Percentiles rank a stretch among this genome's conserved stretches.
These are phyloP conservation scores for Neophaeococcomyces aloes DNA, from an alignment of 2,329 filamentous ascomycete species.

Conservation along the genomic window DNA sequence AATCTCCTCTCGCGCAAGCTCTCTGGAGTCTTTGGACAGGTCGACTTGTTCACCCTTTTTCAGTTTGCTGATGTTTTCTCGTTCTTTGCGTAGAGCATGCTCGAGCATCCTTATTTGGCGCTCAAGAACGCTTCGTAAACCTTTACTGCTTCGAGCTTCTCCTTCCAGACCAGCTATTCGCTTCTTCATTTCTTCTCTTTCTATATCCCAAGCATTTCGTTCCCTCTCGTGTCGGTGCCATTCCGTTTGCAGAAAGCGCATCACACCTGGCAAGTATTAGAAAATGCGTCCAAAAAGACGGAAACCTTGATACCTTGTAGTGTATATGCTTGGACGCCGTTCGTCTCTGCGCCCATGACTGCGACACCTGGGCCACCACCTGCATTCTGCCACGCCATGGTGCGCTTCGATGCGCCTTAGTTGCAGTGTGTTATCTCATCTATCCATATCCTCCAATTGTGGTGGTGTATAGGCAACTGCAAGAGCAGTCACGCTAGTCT, in stretches of 20 bases:
- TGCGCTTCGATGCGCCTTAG: slow-evolving; percentile 18
- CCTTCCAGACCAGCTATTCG: slow-evolving; percentile 92
- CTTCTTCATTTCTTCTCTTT: slow-evolving; percentile 97
- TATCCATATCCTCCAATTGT: slow-evolving; percentile 14
- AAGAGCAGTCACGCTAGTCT: too few relatives aligned
- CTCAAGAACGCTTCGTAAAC: slow-evolving; percentile 76
- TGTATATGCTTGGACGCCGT: slow-evolving; percentile 22
- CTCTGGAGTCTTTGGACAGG: slow-evolving; percentile 34
- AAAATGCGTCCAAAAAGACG: background rate
- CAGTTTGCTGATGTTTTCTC: slow-evolving; percentile 53
- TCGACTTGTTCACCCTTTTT: slow-evolving; percentile 43
- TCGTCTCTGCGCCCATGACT: slow-evolving; percentile 15
- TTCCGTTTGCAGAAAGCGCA: slow-evolving; percentile 98
- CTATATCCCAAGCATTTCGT: slow-evolving; percentile 97
- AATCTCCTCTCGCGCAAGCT: slow-evolving; percentile 36
- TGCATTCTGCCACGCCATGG: slow-evolving; percentile 22
- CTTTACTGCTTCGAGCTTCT: slow-evolving; percentile 73
- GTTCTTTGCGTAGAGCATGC: slow-evolving; percentile 73
- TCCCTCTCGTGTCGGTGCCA: slow-evolving; percentile 98
- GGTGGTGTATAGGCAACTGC: too few relatives aligned
- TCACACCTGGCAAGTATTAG: slow-evolving; percentile 56
- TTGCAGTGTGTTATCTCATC: slow-evolving; percentile 15
- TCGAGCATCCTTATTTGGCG: slow-evolving; percentile 87
- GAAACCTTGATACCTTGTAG: slow-evolving; percentile 18
- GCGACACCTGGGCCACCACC: slow-evolving; percentile 12